Evolutionary conservation across 176 grass and related monocot genomes (phyloP).

Genomic region (Hordeum marinum): DNA sequence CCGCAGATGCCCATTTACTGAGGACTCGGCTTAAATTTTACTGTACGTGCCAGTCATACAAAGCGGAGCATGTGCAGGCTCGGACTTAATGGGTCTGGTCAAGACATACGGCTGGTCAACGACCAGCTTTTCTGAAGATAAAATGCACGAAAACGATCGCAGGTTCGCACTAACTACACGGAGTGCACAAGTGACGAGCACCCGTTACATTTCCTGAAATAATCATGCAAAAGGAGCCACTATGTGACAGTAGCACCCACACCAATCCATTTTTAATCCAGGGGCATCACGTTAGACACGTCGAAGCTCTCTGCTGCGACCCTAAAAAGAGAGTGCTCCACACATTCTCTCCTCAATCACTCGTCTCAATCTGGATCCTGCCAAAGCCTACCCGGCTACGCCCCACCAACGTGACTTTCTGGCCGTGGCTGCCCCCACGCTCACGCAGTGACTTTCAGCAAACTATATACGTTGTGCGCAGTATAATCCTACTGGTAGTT

Average conservation of each 20-base stretch:
- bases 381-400: not conserved
- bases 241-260: not conserved
- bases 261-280: not conserved
- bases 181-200: not conserved
- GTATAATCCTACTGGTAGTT: not conserved
- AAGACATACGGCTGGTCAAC: not conserved
- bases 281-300: not conserved
- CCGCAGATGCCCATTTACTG: too few species aligned
- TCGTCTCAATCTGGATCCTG: conserved; percentile 5
- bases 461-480: not conserved
- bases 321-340: not conserved
- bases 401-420: conserved; percentile 5
- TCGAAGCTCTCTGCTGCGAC: not conserved
- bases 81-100: not conserved
- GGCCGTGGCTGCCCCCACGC: not conserved
- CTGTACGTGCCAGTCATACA: not conserved
- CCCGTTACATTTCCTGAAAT: not conserved
- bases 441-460: not conserved
- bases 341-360: not conserved
- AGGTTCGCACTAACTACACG: not conserved
- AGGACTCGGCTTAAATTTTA: too few species aligned
- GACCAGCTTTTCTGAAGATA: not conserved
- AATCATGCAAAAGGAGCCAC: not conserved
- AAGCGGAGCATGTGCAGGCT: not conserved
- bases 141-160: not conserved